Evolutionary conservation across 2,329 filamentous ascomycete species (phyloP).

Genomic region (Helotiales sp.): DNA sequence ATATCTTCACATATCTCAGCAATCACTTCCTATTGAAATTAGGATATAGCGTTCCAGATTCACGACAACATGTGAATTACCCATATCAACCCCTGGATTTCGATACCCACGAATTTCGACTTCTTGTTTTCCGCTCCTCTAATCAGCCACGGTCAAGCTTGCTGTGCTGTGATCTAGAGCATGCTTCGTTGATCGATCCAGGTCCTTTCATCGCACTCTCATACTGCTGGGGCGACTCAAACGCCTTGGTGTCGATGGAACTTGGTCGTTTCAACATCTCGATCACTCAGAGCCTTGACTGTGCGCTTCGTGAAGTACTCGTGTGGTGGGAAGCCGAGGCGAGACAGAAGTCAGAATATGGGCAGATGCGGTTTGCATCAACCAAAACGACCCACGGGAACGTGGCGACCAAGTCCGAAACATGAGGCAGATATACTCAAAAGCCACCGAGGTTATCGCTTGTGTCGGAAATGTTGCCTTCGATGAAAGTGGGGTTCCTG

Average conservation of each 20-base stretch:
- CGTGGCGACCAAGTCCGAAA: constrained; percentile 11
- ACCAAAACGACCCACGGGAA: constrained; percentile 10
- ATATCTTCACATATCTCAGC: too few relatives aligned
- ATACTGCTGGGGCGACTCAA: constrained; percentile 15
- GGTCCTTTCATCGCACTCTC: constrained; percentile 11
- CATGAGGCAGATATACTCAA: constrained; percentile 16
- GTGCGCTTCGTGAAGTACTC: neutral
- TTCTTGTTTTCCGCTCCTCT: neutral
- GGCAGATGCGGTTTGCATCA: constrained; percentile 17
- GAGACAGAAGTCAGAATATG: constrained; percentile 1
- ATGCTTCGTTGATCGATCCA: neutral
- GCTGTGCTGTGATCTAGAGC: neutral
- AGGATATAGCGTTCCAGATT: too few relatives aligned
- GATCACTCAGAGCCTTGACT: neutral
- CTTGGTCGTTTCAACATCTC: neutral
- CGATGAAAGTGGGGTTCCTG: too few relatives aligned
- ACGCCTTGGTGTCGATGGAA: neutral
- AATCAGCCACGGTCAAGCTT: neutral
- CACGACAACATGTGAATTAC: neutral
- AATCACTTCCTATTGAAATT: too few relatives aligned
- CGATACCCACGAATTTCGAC: neutral
- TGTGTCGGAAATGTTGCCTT: constrained; percentile 19
- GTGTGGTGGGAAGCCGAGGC: neutral
- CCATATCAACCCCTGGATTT: neutral
- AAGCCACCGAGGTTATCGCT: constrained; percentile 17